Base-by-base conservation (phyloP, 176 grass and related monocot genomes). In the Tuctoria greenei region DNA sequence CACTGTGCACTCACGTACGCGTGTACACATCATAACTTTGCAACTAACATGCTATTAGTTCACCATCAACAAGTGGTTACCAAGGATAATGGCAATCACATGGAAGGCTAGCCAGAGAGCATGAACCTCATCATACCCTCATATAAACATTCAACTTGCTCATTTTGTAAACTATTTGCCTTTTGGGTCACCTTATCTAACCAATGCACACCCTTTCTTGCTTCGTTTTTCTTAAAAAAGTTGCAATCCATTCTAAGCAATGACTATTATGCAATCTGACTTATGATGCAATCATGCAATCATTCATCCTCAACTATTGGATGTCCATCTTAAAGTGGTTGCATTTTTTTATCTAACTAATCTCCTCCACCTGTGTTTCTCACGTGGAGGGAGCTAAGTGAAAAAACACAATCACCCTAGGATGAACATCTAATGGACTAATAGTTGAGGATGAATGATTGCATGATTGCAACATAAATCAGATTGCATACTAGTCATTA, bases 71-170 rank as follows among this genome's bases (percentile, higher is more conserved):
- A 37, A 76, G 45, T 81, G 56, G 63, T 62, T 38, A 75, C 20
- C 46, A 65, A 56, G 37, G 64, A 86, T 70, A 76, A 86, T 76
- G 78, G 10, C 20, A 57, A 38, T 71, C 66, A 64, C 72, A 71
- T 20, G 7, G 55, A 69, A 75, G 55, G 71, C 50, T 61, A 34
- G 10, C 10, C 44, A 64, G 31, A 42, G 43, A 63, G 35, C 56
- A 71, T 80, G 72, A 70, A 43, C 70, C 11, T 10, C 54, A 68
- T 20, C 6, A 60, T 60, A 28, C 28, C 37, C 15, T 64, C 25
- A 57, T 25, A 25, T 8, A 62, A 69, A 52, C 47, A 26, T 12
- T 42, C 84, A n/a, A 81, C 44, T 76, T 81, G 78, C 25, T 64
- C 56, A 76, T 86, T 76, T 71, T 76, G n/a, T 81, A 54, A 67